phyloP scores from a whole-genome alignment of 768 basidiomycete genomes.

The Leccinum ochraceum region DNA sequence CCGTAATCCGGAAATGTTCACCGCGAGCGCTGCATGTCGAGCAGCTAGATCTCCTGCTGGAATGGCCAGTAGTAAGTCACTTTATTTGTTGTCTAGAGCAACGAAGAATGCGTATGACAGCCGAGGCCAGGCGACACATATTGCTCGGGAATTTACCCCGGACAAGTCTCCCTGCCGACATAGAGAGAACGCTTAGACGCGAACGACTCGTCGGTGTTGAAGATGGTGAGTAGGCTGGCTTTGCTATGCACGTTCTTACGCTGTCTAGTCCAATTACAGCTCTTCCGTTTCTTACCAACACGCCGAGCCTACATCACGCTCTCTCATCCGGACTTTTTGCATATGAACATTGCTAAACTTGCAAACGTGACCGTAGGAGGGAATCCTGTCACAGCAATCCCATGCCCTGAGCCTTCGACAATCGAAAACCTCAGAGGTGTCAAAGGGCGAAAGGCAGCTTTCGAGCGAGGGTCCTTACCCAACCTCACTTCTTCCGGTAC shows the following conservation, averaged over 20 bases:
- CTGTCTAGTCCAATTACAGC: constrained; percentile 55
- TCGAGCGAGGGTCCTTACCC: constrained; percentile 35
- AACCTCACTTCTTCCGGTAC: constrained; percentile 54
- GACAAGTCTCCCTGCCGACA: constrained; percentile 55
- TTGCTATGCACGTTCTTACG: constrained; percentile 10
- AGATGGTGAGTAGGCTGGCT: constrained; percentile 30
- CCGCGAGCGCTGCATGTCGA: constrained; percentile 23
- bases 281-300: constrained; percentile 59
- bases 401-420: constrained; percentile 29
- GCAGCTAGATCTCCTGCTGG: constrained; percentile 11
- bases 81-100: background rate
- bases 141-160: constrained; percentile 50
- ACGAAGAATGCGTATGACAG: constrained; percentile 11
- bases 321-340: constrained; percentile 45
- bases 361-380: constrained; percentile 48
- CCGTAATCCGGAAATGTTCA: constrained; percentile 17
- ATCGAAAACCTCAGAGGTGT: constrained; percentile 37
- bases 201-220: constrained; percentile 47
- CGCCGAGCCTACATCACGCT: constrained; percentile 61
- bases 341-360: constrained; percentile 43
- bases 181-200: constrained; percentile 46
- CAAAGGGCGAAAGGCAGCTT: constrained; percentile 42
- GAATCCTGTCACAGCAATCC: constrained; percentile 38
- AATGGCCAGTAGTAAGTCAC: constrained; percentile 17
- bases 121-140: constrained; percentile 41